Percentiles rank a stretch among this genome's conserved stretches.
These are phyloP conservation scores for Cryptococcus sp. DNA, from an alignment of 1,284 basidiomycete genomes.

Conservation along the genomic window DNA sequence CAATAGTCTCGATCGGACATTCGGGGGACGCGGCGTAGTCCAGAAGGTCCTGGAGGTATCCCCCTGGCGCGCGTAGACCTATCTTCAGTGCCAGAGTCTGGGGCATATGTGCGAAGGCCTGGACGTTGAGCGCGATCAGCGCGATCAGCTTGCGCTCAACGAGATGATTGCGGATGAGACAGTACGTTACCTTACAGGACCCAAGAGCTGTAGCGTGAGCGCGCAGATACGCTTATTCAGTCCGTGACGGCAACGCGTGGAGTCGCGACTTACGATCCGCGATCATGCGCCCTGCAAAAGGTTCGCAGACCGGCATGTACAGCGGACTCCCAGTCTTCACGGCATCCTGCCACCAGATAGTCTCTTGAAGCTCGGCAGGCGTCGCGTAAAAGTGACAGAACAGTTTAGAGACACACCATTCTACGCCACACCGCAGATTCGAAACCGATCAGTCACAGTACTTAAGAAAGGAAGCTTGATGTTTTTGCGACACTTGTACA, in stretches of 20 bases:
- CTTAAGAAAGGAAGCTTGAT: too few relatives aligned
- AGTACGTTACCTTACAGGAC: slow-evolving; percentile 1
- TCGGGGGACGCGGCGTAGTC: slow-evolving; percentile 14
- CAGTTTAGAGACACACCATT: slow-evolving; percentile 17
- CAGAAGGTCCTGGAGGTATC: slow-evolving; percentile 14
- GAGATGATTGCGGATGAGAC: too few relatives aligned
- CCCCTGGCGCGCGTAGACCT: slow-evolving; percentile 13
- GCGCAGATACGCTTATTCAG: too few relatives aligned
- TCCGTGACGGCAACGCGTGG: too few relatives aligned
- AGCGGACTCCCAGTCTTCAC: slow-evolving; percentile 2
- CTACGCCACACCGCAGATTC: background rate
- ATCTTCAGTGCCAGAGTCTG: slow-evolving; percentile 15
- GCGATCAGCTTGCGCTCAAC: too few relatives aligned
- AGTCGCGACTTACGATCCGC: slow-evolving; percentile 8
- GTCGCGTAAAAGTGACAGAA: slow-evolving; percentile 7
- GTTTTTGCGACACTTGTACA: background rate
- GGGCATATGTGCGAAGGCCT: slow-evolving; percentile 10
- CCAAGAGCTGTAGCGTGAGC: background rate
- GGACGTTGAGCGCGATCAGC: background rate
- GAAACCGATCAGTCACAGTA: too few relatives aligned
- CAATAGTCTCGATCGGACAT: slow-evolving; percentile 13
- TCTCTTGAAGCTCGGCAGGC: slow-evolving; percentile 5
- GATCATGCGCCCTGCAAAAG: slow-evolving; percentile 4
- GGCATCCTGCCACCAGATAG: slow-evolving; percentile 11
- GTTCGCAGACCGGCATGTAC: slow-evolving; percentile 11